Percentiles rank a stretch among this genome's conserved stretches.
Evolutionary conservation across 2,329 filamentous ascomycete species (phyloP).

Genomic region (Stachybotrys elegans): DNA sequence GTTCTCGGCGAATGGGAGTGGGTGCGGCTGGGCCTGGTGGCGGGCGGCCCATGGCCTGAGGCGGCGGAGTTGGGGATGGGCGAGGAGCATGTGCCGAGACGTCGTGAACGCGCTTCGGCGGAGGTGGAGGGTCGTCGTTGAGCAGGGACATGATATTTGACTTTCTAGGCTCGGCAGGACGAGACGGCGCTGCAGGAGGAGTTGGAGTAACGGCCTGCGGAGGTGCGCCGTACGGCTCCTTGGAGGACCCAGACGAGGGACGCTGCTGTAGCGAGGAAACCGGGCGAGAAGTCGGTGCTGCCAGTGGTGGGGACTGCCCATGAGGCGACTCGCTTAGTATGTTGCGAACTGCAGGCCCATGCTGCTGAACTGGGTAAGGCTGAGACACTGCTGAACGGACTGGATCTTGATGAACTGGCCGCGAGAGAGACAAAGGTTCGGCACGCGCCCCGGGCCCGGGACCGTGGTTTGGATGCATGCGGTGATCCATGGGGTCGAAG

Average conservation of each 20-base stretch:
- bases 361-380: conserved; percentile 25
- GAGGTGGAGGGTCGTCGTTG: conserved; percentile 51
- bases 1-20: conserved; percentile 42
- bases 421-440: conserved; percentile 34
- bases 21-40: conserved; percentile 33
- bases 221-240: conserved; percentile 23
- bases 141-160: conserved; percentile 60
- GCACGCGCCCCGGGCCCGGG: conserved; percentile 31
- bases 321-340: conserved; percentile 34
- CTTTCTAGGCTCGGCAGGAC: conserved; percentile 48
- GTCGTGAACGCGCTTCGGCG: conserved; percentile 48
- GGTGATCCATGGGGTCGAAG: conserved; percentile 39
- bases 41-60: conserved; percentile 37
- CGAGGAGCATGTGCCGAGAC: conserved; percentile 32
- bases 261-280: conserved; percentile 32
- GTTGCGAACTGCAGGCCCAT: conserved; percentile 33
- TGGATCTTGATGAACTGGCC: conserved; percentile 36
- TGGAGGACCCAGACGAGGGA: conserved; percentile 22
- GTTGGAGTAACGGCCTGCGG: conserved; percentile 23
- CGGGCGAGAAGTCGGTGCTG: conserved; percentile 30
- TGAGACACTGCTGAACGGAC: conserved; percentile 32
- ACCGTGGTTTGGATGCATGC: conserved; percentile 32
- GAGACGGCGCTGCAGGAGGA: conserved; percentile 27
- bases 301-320: conserved; percentile 32
- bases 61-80: conserved; percentile 47